Evolutionary conservation across 2,329 filamentous ascomycete species (phyloP).

Genomic region (Xylariaceae sp.): DNA sequence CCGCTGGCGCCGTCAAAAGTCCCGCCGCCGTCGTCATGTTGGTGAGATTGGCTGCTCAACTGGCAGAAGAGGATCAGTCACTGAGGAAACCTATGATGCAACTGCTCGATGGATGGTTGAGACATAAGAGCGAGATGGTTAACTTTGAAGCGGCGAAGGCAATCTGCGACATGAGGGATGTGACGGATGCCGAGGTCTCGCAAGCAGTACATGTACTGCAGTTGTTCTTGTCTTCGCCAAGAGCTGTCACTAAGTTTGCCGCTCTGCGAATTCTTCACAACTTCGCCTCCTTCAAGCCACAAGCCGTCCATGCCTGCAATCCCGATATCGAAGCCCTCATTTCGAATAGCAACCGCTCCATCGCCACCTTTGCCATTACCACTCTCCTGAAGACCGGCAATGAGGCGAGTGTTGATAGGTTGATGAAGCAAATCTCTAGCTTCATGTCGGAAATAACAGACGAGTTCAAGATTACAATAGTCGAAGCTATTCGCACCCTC

Average conservation of each 20-base stretch:
- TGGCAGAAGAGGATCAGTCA: constrained; percentile 86
- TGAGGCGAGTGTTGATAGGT: constrained; percentile 88
- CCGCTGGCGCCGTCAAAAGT: constrained; percentile 87
- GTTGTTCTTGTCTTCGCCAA: constrained; percentile 91
- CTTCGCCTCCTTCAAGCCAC: constrained; percentile 94
- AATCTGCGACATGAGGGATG: constrained; percentile 89
- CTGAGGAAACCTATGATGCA: constrained; percentile 95
- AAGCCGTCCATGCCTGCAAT: constrained; percentile 88
- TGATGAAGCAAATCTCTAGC: constrained; percentile 97
- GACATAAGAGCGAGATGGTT: constrained; percentile 99
- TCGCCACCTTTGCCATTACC: constrained; percentile 96
- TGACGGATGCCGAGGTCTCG: constrained; percentile 83
- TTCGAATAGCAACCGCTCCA: constrained; percentile 93
- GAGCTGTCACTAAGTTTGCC: constrained; percentile 94
- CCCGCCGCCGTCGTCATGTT: constrained; percentile 89
- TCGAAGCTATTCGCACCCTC: constrained; percentile 92
- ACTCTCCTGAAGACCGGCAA: constrained; percentile 98
- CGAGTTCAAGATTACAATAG: constrained; percentile 99
- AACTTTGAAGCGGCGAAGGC: constrained; percentile 99
- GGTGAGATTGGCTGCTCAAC: constrained; percentile 84
- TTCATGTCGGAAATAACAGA: constrained; percentile 99
- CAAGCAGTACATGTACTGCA: constrained; percentile 94
- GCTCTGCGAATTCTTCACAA: constrained; percentile 94
- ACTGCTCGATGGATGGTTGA: constrained; percentile 90
- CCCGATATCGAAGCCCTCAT: constrained; percentile 96